Evolutionary conservation across 2,329 filamentous ascomycete species (phyloP).

Genomic region (Dactylellina leptospora): DNA sequence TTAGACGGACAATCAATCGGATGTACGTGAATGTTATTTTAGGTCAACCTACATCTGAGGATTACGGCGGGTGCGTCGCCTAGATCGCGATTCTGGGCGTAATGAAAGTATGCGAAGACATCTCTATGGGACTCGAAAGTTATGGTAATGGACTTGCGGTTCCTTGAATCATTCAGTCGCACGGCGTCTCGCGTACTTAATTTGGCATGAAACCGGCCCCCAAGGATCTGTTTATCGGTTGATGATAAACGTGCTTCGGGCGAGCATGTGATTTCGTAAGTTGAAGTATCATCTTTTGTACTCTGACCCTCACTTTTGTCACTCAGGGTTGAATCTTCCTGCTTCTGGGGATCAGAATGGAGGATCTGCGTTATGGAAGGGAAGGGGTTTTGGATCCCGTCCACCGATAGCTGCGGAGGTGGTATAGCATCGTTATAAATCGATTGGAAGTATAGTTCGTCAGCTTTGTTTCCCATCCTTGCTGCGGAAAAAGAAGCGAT

Average conservation of each 20-base stretch:
- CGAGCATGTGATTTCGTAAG: neutral
- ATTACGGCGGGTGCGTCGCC: neutral
- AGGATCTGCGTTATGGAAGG: neutral
- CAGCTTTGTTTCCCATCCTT: neutral
- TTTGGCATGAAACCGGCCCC: neutral
- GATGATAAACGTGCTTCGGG: neutral
- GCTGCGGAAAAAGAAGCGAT: neutral
- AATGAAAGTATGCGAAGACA: neutral
- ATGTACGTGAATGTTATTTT: neutral
- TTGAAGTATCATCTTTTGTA: neutral
- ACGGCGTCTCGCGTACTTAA: neutral
- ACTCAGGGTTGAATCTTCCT: neutral
- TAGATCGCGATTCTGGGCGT: too few relatives aligned
- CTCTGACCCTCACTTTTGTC: neutral
- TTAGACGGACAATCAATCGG: neutral
- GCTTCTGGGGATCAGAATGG: too few relatives aligned
- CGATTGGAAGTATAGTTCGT: neutral
- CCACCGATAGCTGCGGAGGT: neutral
- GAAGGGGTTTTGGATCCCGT: neutral
- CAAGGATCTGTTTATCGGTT: neutral
- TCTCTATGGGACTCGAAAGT: neutral
- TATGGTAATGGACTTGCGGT: neutral
- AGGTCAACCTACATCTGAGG: neutral
- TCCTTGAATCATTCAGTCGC: neutral
- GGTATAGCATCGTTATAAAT: neutral